Base-by-base conservation (phyloP, 1,284 basidiomycete species). In the Tilletia indica region DNA sequence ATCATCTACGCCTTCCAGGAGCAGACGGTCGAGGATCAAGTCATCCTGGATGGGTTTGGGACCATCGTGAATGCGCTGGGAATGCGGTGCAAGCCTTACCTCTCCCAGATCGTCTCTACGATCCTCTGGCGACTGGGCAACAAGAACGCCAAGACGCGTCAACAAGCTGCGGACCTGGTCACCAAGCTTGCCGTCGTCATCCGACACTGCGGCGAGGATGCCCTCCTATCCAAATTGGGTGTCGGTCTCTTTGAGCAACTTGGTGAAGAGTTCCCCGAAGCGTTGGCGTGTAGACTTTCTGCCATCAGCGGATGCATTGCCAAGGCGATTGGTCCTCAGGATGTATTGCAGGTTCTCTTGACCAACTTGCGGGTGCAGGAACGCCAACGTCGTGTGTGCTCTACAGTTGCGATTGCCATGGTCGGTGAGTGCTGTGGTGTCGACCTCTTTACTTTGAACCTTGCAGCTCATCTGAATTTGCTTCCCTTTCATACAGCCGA, bases 1-100 rank as follows among this genome's bases (percentile, higher is more conserved):
- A 96, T 99, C 85, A 99, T 99, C 86, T 98, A 96, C 84, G 92
- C 97, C 5, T 99, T 99, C 92, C 96, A 99, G 85, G 96, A 99
- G 86, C 97, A 99, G 86, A 98, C 95, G 0, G 92, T 94, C 2
- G 97, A 99, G 84, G 97, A 99, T 84, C 93, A 94, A 79, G 93
- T 99, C 84, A 99, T 99, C 96, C 87, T 99, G 72, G 96, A 99
- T 76, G 96, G 97, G 34, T 98, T 99, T 76, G 95, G 94, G 39
- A 96, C 94, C 0, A 93, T 99, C 67, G 94, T 99, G 77, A 95
- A 95, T 75, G 94, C 96, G 12, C 90, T 99, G 8, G 93, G 94
- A 68, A 93, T 95, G 75, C 93, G 95, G n/a, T 94, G 99, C 81
- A 98, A 98, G 86, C 96, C 96, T 0, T 99, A 99, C 96, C n/a